Evolutionary conservation across 345 rosid species (phyloP).

Genomic region (Toxicodendron radicans): DNA sequence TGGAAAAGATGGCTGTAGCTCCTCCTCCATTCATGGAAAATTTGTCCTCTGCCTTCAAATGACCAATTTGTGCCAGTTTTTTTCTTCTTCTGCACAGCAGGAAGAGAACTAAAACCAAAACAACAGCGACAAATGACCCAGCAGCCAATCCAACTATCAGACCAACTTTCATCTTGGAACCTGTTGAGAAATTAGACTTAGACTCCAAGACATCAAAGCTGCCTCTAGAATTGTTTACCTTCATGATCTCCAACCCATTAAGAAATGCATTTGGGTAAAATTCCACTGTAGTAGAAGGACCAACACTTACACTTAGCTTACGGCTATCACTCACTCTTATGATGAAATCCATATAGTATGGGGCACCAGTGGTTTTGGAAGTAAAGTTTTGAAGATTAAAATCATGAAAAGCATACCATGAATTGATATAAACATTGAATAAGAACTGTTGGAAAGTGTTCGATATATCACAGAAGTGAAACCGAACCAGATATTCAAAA

Average conservation of each 20-base stretch:
- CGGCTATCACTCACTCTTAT: slow-evolving; percentile 27
- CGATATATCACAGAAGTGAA: slow-evolving; percentile 73
- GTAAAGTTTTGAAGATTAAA: slow-evolving; percentile 50
- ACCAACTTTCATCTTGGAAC: slow-evolving; percentile 28
- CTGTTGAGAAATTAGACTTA: slow-evolving; percentile 14
- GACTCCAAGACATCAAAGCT: slow-evolving; percentile 49
- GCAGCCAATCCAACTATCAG: slow-evolving; percentile 40
- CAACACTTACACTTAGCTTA: slow-evolving; percentile 53
- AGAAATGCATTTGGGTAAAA: slow-evolving; percentile 38
- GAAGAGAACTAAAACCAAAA: slow-evolving; percentile 28
- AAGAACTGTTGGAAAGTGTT: slow-evolving; percentile 9
- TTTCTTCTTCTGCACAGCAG: slow-evolving; percentile 33
- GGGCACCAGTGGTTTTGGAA: slow-evolving; percentile 39
- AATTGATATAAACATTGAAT: slow-evolving; percentile 58
- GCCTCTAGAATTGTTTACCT: slow-evolving; percentile 49
- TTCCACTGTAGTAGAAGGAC: slow-evolving; percentile 38
- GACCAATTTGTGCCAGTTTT: slow-evolving; percentile 26
- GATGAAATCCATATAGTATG: slow-evolving; percentile 62
- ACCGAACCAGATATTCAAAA: slow-evolving; percentile 68
- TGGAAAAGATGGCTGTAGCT: slow-evolving; percentile 39
- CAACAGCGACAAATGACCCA: slow-evolving; percentile 29
- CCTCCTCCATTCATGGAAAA: slow-evolving; percentile 23
- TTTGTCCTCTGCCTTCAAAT: slow-evolving; percentile 30
- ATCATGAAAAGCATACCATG: slow-evolving; percentile 39
- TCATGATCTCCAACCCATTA: slow-evolving; percentile 68